phyloP scores from a whole-genome alignment of 202 grass and related monocot genomes.

The Panicum hallii region DNA sequence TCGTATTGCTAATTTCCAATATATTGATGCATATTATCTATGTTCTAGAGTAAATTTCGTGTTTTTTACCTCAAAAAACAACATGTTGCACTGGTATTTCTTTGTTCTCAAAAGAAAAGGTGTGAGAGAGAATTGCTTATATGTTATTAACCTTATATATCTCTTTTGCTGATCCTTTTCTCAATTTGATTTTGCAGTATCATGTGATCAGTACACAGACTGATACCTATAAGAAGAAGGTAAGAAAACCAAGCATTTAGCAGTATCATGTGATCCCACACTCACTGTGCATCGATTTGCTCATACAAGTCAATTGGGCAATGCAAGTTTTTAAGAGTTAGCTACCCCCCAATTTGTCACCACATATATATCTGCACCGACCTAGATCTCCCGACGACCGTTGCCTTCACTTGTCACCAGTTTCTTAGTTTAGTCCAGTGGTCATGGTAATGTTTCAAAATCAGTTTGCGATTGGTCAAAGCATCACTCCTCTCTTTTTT shows the following conservation, averaged over 20 bases:
- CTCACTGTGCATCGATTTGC: not conserved
- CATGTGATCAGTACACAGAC: conserved; percentile 87
- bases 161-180: conserved; percentile 8
- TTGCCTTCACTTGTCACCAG: not conserved
- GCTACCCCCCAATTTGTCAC: not conserved
- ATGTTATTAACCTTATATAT: not conserved
- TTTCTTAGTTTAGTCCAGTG: conserved; percentile 27
- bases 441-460: conserved; percentile 7
- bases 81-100: not conserved
- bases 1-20: not conserved
- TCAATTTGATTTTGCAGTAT: conserved; percentile 66
- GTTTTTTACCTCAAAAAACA: not conserved
- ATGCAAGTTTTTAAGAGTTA: not conserved
- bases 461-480: not conserved
- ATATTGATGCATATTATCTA: not conserved
- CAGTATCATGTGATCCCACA: no score
- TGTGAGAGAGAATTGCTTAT: not conserved
- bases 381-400: no score
- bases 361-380: no score
- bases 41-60: not conserved
- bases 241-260: conserved; percentile 24
- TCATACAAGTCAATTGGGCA: not conserved
- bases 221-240: conserved; percentile 98
- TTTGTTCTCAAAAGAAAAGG: not conserved
- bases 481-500: not conserved